Evolutionary conservation across 2,329 filamentous ascomycete species (phyloP).

Genomic region (Diaporthe sp.): DNA sequence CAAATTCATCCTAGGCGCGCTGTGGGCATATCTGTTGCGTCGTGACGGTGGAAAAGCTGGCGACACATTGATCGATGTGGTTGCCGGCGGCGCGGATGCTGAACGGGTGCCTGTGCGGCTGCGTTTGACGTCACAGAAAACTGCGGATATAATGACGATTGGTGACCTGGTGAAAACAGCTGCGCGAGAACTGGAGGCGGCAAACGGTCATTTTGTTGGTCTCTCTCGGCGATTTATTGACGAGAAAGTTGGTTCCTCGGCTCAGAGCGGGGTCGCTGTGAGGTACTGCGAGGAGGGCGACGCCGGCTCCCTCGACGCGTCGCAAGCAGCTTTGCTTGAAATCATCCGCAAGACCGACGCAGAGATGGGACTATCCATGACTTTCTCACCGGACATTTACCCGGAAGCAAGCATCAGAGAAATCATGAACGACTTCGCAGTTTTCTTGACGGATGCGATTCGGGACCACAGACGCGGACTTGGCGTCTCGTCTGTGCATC

Average conservation of each 20-base stretch:
- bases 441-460: not conserved
- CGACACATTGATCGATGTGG: not conserved
- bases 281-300: not conserved
- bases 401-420: no score
- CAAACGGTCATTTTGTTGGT: not conserved
- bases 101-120: not conserved
- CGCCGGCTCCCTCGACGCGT: accelerated
- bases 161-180: not conserved
- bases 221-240: not conserved
- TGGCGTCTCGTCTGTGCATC: no score
- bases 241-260: not conserved
- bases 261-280: not conserved
- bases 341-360: not conserved
- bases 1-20: not conserved
- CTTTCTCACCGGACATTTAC: not conserved
- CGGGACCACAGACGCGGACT: not conserved
- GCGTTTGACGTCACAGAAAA: not conserved
- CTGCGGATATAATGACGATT: not conserved
- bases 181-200: not conserved
- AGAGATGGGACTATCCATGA: not conserved
- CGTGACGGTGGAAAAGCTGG: no score
- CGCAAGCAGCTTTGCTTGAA: not conserved
- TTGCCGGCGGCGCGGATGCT: not conserved
- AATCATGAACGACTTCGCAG: not conserved
- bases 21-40: not conserved